Evolutionary conservation across 148 eudicot genomes (phyloP).

Genomic region (Fagopyrum homotropicum): DNA sequence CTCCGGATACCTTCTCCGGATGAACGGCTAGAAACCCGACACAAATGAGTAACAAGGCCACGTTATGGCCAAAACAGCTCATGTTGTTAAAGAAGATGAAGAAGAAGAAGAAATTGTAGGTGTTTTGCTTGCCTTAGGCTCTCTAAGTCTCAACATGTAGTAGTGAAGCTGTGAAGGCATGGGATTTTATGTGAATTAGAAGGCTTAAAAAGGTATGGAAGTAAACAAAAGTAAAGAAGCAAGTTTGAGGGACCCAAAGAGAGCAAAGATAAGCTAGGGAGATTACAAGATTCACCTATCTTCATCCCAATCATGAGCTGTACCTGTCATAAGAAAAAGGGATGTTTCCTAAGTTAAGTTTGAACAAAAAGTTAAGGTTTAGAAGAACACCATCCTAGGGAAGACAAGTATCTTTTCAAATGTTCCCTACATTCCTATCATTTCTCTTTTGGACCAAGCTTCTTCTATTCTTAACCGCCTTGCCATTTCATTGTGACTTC

Average conservation of each 20-base stretch:
- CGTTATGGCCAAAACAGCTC: neutral
- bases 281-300: slow-evolving; percentile 49
- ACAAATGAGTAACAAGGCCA: slow-evolving; percentile 38
- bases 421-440: slow-evolving; percentile 57
- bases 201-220: slow-evolving; percentile 19
- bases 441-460: slow-evolving; percentile 53
- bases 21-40: slow-evolving; percentile 39
- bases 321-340: slow-evolving; percentile 27
- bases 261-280: slow-evolving; percentile 16
- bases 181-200: slow-evolving; percentile 29
- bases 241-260: slow-evolving; percentile 20
- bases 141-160: neutral
- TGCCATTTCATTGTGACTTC: slow-evolving; percentile 31
- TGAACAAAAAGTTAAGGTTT: slow-evolving; percentile 62
- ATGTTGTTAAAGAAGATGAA: neutral
- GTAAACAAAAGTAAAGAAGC: slow-evolving; percentile 19
- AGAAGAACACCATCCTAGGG: slow-evolving; percentile 61
- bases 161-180: neutral
- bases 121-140: neutral
- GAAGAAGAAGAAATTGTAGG: neutral
- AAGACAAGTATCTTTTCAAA: slow-evolving; percentile 75
- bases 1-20: slow-evolving; percentile 33
- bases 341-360: slow-evolving; percentile 50
- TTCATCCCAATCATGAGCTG: slow-evolving; percentile 59
- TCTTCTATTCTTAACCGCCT: slow-evolving; percentile 12